phyloP scores from a whole-genome alignment of 148 eudicot species.

The Rheum nobile region DNA sequence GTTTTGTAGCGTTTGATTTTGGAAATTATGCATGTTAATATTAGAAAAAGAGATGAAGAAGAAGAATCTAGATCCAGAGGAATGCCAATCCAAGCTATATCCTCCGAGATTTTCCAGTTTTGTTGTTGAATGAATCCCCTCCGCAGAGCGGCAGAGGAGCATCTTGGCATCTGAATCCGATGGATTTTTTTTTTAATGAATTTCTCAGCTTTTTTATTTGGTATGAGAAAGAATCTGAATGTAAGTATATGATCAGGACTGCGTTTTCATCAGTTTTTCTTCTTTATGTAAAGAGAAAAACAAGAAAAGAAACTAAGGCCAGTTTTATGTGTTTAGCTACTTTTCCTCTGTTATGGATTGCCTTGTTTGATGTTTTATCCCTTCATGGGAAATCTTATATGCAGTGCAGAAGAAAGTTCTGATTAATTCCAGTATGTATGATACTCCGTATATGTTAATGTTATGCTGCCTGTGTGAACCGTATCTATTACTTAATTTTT shows the following conservation, averaged over 20 bases:
- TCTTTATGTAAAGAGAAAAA: neutral
- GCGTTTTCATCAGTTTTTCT: neutral
- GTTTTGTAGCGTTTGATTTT: too few relatives aligned
- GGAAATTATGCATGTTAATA: neutral
- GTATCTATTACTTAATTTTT: too few relatives aligned
- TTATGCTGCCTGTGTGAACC: too few relatives aligned
- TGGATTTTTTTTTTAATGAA: neutral
- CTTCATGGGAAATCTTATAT: too few relatives aligned
- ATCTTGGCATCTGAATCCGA: neutral
- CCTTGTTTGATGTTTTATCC: too few relatives aligned
- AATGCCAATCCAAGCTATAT: neutral
- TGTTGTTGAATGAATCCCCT: neutral
- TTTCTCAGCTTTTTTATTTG: neutral
- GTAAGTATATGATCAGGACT: neutral
- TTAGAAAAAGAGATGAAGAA: too few relatives aligned
- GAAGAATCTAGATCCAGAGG: neutral
- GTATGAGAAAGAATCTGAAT: neutral
- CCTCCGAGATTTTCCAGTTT: neutral
- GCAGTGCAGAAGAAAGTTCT: too few relatives aligned
- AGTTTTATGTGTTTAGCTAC: neutral
- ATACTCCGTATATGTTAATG: too few relatives aligned
- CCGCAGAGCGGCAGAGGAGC: neutral
- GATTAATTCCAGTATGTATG: too few relatives aligned
- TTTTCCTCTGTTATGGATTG: neutral
- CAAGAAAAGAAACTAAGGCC: neutral